Evolutionary conservation across 2,329 filamentous ascomycete genomes (phyloP), one percentile per base, ranked within the genome.

Genomic region (Monosporascus sp.): DNA sequence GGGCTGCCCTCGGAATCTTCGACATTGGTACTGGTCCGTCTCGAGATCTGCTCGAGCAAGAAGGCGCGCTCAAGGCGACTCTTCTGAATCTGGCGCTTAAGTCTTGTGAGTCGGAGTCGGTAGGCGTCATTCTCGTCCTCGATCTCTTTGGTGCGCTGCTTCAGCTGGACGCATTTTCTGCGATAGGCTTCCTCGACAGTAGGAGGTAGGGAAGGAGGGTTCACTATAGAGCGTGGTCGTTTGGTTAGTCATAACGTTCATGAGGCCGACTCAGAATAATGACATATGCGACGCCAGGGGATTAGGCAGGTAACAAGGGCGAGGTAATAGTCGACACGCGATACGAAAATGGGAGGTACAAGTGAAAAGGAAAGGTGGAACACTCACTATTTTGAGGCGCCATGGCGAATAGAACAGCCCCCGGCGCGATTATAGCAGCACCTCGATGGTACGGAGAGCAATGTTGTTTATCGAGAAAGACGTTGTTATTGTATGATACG

Each of bases 111-210:
- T 50, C 90, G 88, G 50, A 90, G 77, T 51, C 90, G 84, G 47
- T 90, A 87, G 53, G 88, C 82, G 64, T 96, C 91, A 70, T 97
- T 97, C 66, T 90, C 87, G 55, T 90, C 86, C 70, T 97, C 92
- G 63, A 97, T 90, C 70, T 97, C 92, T 69, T 86, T 88, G 59
- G 94, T 89, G 56, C 94, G 88, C 64, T 90, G 88, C 74, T 95
- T 95, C 22, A 99, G 82, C 64, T 95, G 89, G 68, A 97, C 90
- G 72, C 93, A 97, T 83, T 99, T 97, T 60, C 90, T 85, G 65
- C 94, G 91, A 74, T 97, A 99, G 49, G 93, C 92, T 69, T 93
- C 88, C 73, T 99, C 93, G 58, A 97, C 91, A 17, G 91, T 96
- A 17, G 94, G 93, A 20, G 93, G 90, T 4, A 88, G 77, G 41